Conservation (phyloP, 805 yeast genomes). For the Zygotorulaspora sp. region DNA sequence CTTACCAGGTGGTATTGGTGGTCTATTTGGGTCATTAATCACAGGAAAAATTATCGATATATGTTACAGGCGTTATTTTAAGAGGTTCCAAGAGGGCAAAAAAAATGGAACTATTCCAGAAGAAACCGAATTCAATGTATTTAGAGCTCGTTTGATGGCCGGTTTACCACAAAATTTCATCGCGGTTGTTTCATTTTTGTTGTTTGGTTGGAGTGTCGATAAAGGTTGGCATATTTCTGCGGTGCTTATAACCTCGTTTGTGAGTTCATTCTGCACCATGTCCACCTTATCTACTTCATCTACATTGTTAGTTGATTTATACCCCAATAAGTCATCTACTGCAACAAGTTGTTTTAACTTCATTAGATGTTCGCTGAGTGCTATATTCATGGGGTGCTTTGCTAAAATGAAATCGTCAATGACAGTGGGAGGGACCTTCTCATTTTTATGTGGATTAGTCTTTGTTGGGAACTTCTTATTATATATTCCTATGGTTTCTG, state of each 20-base stretch:
- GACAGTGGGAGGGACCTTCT: slow-evolving; percentile 71
- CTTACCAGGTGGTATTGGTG: slow-evolving; percentile 67
- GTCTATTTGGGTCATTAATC: slow-evolving; percentile 55
- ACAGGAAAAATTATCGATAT: slow-evolving; percentile 56
- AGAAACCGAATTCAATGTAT: slow-evolving; percentile 44
- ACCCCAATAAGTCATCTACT: slow-evolving; percentile 65
- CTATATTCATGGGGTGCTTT: slow-evolving; percentile 64
- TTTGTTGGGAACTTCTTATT: slow-evolving; percentile 28
- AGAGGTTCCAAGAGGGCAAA: slow-evolving; percentile 20
- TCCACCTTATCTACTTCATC: slow-evolving; percentile 52
- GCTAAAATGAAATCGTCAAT: slow-evolving; percentile 53
- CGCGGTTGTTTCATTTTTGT: slow-evolving; percentile 40
- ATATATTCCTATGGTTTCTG: slow-evolving; percentile 37
- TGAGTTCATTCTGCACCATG: slow-evolving; percentile 55
- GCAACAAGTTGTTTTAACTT: slow-evolving; percentile 70
- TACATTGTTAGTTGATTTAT: slow-evolving; percentile 68
- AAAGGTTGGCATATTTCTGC: slow-evolving; percentile 46
- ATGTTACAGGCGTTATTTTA: slow-evolving; percentile 39
- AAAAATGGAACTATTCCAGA: slow-evolving; percentile 24
- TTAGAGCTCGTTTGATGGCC: slow-evolving; percentile 48
- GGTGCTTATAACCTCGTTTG: slow-evolving; percentile 51
- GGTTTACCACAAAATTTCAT: slow-evolving; percentile 43
- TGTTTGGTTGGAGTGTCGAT: slow-evolving; percentile 73
- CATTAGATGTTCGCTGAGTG: slow-evolving; percentile 63
- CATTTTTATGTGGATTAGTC: slow-evolving; percentile 56